These are phyloP conservation scores for Phytophthora quininea DNA, from an alignment of 352 stramenopile species.

Conservation along the genomic window DNA sequence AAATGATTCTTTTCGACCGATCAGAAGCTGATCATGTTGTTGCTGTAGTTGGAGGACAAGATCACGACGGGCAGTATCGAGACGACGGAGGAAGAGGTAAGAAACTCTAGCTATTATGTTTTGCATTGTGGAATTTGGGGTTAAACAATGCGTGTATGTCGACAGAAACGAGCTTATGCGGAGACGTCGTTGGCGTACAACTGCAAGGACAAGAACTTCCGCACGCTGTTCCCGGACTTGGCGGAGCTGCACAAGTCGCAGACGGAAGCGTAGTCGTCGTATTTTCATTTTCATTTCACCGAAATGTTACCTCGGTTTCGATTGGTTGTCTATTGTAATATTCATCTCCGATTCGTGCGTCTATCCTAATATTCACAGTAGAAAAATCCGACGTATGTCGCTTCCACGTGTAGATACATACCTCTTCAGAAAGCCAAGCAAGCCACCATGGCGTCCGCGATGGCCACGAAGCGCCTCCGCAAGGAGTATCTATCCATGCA, in stretches of 20 bases:
- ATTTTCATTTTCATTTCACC: not conserved
- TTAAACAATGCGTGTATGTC: not conserved
- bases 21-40: not conserved
- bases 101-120: conserved; percentile 2
- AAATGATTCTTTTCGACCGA: not conserved
- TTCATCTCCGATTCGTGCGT: not conserved
- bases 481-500: conserved; percentile 91
- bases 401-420: not conserved
- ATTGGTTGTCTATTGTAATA: not conserved
- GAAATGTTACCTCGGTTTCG: not conserved
- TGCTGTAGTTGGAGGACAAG: conserved; percentile 61
- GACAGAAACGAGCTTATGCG: conserved; percentile 77
- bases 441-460: conserved; percentile 70
- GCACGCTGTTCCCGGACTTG: conserved; percentile 85
- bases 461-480: conserved; percentile 88
- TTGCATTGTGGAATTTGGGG: not conserved
- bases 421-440: conserved; percentile 3
- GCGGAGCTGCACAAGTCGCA: conserved; percentile 54
- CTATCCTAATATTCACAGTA: not conserved
- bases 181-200: conserved; percentile 75
- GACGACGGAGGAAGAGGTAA: conserved; percentile 73
- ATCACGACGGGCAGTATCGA: conserved; percentile 89
- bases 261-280: not conserved
- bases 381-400: not conserved
- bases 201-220: conserved; percentile 84